A percentile compares a stretch with the other conserved stretches of the same genome.
Conservation (phyloP, 768 basidiomycete genomes). For the Glaciozyma antarctica region DNA sequence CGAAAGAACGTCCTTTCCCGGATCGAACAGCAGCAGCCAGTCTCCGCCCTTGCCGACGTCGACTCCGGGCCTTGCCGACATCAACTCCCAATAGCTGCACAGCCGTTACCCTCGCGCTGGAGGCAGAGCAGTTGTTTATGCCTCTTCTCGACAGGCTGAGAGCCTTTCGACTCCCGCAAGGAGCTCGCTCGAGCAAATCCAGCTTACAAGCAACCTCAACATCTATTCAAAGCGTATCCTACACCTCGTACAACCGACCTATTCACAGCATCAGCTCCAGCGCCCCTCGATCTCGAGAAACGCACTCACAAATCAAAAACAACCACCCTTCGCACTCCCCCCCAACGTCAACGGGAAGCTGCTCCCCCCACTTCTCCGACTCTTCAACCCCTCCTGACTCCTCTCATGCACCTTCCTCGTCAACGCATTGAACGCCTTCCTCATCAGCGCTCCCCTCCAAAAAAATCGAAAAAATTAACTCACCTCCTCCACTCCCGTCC, state of each 20-base stretch:
- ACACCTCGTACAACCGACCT: too few species aligned
- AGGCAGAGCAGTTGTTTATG: conserved; percentile 31
- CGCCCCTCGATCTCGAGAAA: too few species aligned
- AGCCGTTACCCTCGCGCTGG: conserved; percentile 33
- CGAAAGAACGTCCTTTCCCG: conserved; percentile 19
- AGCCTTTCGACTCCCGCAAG: conserved; percentile 8
- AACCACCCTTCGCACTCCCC: not conserved
- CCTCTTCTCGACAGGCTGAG: not conserved
- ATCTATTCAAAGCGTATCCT: too few species aligned
- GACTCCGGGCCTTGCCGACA: too few species aligned
- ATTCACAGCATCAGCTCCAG: too few species aligned
- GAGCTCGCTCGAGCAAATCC: too few species aligned
- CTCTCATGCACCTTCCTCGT: not conserved
- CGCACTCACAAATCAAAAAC: not conserved
- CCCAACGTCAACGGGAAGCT: not conserved
- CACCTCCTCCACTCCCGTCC: conserved; percentile 31
- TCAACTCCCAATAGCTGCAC: conserved; percentile 32
- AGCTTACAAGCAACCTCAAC: too few species aligned
- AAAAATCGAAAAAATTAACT: not conserved
- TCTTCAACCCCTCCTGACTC: not conserved
- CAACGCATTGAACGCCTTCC: not conserved
- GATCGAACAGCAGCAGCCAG: conserved; percentile 34
- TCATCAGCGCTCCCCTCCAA: not conserved
- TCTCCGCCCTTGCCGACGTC: conserved; percentile 15
- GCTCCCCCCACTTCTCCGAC: not conserved